Base-by-base conservation (phyloP, 1,139 yeast genomes). In the Oligophagozyma castellii region DNA sequence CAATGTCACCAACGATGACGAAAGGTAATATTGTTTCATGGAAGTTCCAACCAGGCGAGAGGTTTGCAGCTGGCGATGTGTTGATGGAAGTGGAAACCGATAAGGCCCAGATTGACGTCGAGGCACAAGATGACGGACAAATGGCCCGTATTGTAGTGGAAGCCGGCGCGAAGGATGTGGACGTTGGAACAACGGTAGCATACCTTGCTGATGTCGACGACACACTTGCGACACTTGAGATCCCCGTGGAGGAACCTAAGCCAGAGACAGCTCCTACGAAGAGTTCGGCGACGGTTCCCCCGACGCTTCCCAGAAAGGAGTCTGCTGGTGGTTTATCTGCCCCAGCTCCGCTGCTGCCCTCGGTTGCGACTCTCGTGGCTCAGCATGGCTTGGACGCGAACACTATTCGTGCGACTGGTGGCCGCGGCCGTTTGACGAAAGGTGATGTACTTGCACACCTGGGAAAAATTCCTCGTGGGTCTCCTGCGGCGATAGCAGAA, bases 1-100 rank as follows among this genome's bases (percentile, higher is more conserved):
- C 98, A 16, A 81, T 89, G 95, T 84, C 95, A 5, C 98, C 98
- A 23, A 89, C 98, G 13, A 89, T 89, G 98, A 83, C 89, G 16
- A 84, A 76, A 51, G 98, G 98, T 26, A 95, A 95, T n/a, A 70
- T 89, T 43, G 83, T 83, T n/a, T 65, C 72, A 32, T 89, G 98
- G 98, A 81, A 83, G 53, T 66, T 74, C 48, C 74, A 83, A 51
- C 73, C 75, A 28, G 95, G 95, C 24, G 92, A 81, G 10, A 37
- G 62, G 5, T 86, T 77, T 56, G 52, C 61, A 25, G 71, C 93
- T 4, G 98, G 98, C 16, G 96, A 89, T 49, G 84, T 80, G 3
- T 57, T 84, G 32, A 58, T 84, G 31, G 95, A 84, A 48, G 80
- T 84, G 21, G 95, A 84, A 55, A 84, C 95, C 11, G 95, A 84